Evolutionary conservation across 2,329 filamentous ascomycete genomes (phyloP).

Genomic region (Amauroascus verrucosus): DNA sequence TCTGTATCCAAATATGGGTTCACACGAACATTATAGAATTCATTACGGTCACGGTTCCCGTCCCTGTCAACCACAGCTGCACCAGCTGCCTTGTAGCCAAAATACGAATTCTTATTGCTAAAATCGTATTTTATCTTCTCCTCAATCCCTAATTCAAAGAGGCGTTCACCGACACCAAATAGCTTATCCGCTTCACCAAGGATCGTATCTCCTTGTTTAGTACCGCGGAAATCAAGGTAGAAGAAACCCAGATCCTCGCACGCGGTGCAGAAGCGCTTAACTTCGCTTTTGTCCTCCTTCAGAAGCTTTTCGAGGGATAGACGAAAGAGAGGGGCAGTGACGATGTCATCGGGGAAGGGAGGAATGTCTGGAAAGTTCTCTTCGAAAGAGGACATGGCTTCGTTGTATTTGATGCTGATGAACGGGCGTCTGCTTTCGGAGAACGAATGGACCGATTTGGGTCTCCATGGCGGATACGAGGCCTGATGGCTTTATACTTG

Average conservation of each 20-base stretch:
- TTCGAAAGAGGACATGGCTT: background rate
- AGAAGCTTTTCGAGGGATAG: slow-evolving; percentile 34
- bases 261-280: slow-evolving; percentile 29
- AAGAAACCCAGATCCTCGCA: slow-evolving; percentile 47
- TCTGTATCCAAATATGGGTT: too few species aligned
- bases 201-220: slow-evolving; percentile 31
- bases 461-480: background rate
- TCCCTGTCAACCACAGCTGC: slow-evolving; percentile 38
- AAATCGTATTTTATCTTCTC: slow-evolving; percentile 50
- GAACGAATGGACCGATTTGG: background rate
- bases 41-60: slow-evolving; percentile 43
- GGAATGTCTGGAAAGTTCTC: slow-evolving; percentile 25
- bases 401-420: background rate
- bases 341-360: slow-evolving; percentile 35
- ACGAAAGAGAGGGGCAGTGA: slow-evolving; percentile 36
- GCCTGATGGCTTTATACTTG: background rate
- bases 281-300: slow-evolving; percentile 27
- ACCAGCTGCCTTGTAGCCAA: slow-evolving; percentile 45
- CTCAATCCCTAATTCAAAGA: slow-evolving; percentile 41
- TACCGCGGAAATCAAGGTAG: slow-evolving; percentile 42
- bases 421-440: background rate
- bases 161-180: slow-evolving; percentile 37
- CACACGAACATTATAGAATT: slow-evolving; percentile 44
- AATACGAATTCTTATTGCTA: slow-evolving; percentile 41
- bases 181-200: slow-evolving; percentile 37